A percentile compares a stretch with the other conserved stretches of the same genome.
Conservation (phyloP, 1,284 basidiomycete genomes). For the Phenoliferia sp. region DNA sequence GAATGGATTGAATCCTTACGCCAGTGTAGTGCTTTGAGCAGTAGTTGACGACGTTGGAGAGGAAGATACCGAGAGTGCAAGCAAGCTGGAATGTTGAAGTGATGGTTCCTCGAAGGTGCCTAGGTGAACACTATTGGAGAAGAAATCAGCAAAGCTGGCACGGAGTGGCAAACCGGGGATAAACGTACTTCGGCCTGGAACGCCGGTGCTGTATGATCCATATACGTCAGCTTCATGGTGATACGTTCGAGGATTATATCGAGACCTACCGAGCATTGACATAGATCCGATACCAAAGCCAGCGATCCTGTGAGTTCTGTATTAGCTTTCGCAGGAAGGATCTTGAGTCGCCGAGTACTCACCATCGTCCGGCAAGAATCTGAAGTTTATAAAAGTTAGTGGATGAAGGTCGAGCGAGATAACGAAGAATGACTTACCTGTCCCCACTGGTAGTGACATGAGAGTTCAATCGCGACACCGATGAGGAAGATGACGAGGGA, state of each 20-base stretch:
- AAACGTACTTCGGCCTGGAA: constrained; percentile 43
- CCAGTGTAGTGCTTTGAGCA: constrained; percentile 3
- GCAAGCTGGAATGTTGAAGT: constrained; percentile 47
- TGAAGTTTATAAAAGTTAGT: too few relatives aligned
- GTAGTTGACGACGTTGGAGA: constrained; percentile 45
- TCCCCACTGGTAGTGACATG: constrained; percentile 37
- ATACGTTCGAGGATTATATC: neutral
- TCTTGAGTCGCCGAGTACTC: too few relatives aligned
- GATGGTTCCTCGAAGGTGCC: constrained; percentile 41
- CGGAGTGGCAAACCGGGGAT: too few relatives aligned
- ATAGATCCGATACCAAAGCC: constrained; percentile 37
- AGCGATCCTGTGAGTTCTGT: too few relatives aligned
- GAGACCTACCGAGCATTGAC: constrained; percentile 6
- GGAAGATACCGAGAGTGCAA: constrained; percentile 41
- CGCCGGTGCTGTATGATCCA: constrained; percentile 39
- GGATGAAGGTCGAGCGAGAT: constrained; percentile 36
- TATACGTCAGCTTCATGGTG: neutral
- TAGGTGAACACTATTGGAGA: constrained; percentile 38
- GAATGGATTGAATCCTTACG: too few relatives aligned
- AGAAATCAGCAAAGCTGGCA: neutral
- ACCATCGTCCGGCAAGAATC: too few relatives aligned
- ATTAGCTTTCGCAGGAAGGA: too few relatives aligned
- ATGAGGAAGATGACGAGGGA: constrained; percentile 44
- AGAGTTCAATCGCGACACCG: constrained; percentile 45
- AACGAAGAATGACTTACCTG: constrained; percentile 42